These are phyloP conservation scores for Cucumis cinereus DNA, from an alignment of 306 rosid genomes.

Conservation along the genomic window DNA sequence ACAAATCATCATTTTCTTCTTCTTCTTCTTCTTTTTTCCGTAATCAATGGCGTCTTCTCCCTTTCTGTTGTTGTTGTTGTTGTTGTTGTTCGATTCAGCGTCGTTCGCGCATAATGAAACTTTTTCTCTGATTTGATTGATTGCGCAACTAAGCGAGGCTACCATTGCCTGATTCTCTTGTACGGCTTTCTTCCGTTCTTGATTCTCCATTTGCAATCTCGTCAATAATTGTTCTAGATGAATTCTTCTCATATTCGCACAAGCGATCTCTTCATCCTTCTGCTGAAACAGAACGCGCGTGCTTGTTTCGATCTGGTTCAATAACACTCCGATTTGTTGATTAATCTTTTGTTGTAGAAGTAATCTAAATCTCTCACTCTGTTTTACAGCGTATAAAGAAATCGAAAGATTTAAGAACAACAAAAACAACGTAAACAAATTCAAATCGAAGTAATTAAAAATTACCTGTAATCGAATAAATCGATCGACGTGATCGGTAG, in stretches of 20 bases:
- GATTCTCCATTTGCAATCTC: slow-evolving; percentile 41
- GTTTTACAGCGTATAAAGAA: background rate
- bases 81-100: slow-evolving; percentile 39
- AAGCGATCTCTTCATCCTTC: slow-evolving; percentile 50
- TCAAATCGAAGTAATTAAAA: background rate
- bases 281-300: slow-evolving; percentile 13
- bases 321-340: slow-evolving; percentile 20
- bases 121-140: slow-evolving; percentile 37
- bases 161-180: slow-evolving; percentile 43
- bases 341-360: slow-evolving; percentile 31
- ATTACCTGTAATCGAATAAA: slow-evolving; percentile 45
- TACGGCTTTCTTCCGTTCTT: slow-evolving; percentile 33
- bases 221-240: slow-evolving; percentile 37
- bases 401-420: background rate
- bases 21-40: background rate
- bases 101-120: slow-evolving; percentile 21
- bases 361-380: slow-evolving; percentile 48
- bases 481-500: slow-evolving; percentile 31
- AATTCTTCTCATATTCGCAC: slow-evolving; percentile 17
- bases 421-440: background rate
- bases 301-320: slow-evolving; percentile 26
- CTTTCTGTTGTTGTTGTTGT: slow-evolving; percentile 7
- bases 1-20: slow-evolving; percentile 19
- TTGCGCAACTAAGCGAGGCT: slow-evolving; percentile 23
- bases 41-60: slow-evolving; percentile 10